Conservation (phyloP, 1,139 yeast species). For the Hyphopichia wangnamkhiaoensis region DNA sequence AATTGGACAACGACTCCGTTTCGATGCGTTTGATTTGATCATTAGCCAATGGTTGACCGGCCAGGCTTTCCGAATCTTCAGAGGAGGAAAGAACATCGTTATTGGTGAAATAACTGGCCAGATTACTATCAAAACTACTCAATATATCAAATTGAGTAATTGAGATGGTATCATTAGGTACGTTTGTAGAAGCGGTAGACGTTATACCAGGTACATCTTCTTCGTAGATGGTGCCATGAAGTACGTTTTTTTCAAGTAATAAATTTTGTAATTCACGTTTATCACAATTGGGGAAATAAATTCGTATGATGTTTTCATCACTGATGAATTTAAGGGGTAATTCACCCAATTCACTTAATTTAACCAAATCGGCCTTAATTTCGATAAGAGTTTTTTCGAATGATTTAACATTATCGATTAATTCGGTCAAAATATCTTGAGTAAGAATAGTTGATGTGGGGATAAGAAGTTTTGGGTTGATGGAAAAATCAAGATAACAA, state of each 20-base stretch:
- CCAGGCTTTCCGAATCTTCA: conserved; percentile 5
- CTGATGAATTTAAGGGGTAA: conserved; percentile 46
- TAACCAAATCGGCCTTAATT: conserved; percentile 36
- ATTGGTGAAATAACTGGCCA: conserved; percentile 14
- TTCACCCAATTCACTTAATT: conserved; percentile 49
- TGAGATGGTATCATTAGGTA: conserved; percentile 1
- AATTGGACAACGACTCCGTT: not conserved
- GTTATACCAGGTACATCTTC: conserved; percentile 12
- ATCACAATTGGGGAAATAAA: conserved; percentile 63
- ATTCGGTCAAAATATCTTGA: conserved; percentile 45
- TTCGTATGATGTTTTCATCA: conserved; percentile 39
- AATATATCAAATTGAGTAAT: conserved; percentile 24
- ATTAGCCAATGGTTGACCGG: conserved; percentile 21
- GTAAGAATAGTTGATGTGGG: conserved; percentile 55
- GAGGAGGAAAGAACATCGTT: conserved; percentile 22
- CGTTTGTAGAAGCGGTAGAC: not conserved
- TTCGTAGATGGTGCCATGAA: conserved; percentile 49
- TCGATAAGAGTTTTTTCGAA: conserved; percentile 36
- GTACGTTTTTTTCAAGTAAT: conserved; percentile 50
- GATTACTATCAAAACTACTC: conserved; percentile 20
- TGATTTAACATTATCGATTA: conserved; percentile 33
- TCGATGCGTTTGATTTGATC: conserved; percentile 25
- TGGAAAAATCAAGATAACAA: conserved; percentile 53
- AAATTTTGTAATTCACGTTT: conserved; percentile 48
- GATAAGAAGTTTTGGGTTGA: conserved; percentile 38